Evolutionary conservation across 2,329 filamentous ascomycete genomes (phyloP).

Genomic region (Pezicula carpinea): DNA sequence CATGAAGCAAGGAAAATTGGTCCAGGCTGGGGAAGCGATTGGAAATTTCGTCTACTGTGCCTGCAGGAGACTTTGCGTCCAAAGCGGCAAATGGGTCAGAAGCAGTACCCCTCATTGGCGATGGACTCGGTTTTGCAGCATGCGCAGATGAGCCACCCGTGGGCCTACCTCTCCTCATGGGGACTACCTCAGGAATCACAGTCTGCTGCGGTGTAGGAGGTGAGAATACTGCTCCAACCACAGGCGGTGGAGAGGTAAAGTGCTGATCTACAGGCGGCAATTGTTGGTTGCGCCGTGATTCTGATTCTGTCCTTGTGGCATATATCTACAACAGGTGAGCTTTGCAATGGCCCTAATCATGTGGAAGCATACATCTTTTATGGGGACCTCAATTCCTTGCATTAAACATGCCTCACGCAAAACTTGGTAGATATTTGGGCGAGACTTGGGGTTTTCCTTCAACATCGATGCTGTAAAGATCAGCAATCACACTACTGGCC

Average conservation of each 20-base stretch:
- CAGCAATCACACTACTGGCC: slow-evolving; percentile 6
- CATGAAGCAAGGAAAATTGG: slow-evolving; percentile 86
- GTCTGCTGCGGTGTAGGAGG: slow-evolving; percentile 67
- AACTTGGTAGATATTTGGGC: slow-evolving; percentile 94
- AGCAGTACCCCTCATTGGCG: slow-evolving; percentile 63
- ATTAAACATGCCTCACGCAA: slow-evolving; percentile 82
- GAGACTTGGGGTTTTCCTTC: slow-evolving; percentile 66
- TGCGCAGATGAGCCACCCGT: slow-evolving; percentile 43
- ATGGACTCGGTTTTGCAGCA: slow-evolving; percentile 54
- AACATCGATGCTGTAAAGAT: slow-evolving; percentile 72
- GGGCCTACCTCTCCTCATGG: slow-evolving; percentile 86
- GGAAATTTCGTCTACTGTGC: slow-evolving; percentile 72
- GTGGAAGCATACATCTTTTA: slow-evolving; percentile 71
- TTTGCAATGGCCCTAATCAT: background rate
- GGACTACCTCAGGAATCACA: slow-evolving; percentile 80
- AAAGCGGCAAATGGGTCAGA: slow-evolving; percentile 89
- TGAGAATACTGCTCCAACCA: slow-evolving; percentile 77
- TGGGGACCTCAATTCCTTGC: slow-evolving; percentile 80
- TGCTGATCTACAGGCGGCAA: slow-evolving; percentile 52
- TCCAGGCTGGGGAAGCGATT: slow-evolving; percentile 85
- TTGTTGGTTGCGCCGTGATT: slow-evolving; percentile 54
- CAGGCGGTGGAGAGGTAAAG: slow-evolving; percentile 45
- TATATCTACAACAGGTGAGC: slow-evolving; percentile 57
- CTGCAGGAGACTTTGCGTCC: slow-evolving; percentile 58
- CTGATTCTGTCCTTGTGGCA: slow-evolving; percentile 56